phyloP scores from a whole-genome alignment of 768 basidiomycete genomes.

The Gyrodon lividus region DNA sequence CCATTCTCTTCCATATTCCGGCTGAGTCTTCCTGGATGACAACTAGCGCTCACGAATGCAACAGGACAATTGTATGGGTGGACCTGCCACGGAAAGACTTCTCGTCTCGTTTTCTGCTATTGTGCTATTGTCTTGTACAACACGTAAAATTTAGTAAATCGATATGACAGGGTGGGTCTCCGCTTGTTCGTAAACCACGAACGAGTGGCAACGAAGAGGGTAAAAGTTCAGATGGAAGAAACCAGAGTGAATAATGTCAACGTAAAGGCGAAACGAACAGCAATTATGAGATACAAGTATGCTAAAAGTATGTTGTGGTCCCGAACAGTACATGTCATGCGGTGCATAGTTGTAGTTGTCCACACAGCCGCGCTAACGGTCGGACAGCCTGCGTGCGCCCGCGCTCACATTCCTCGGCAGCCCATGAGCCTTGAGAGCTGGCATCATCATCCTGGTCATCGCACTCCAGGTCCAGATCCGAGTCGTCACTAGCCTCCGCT shows the following conservation, averaged over 20 bases:
- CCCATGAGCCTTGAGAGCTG: slow-evolving; percentile 37
- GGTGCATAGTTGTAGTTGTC: slow-evolving; percentile 21
- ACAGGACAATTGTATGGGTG: slow-evolving; percentile 8
- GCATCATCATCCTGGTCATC: slow-evolving; percentile 20
- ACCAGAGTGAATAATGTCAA: slow-evolving; percentile 13
- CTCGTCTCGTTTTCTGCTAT: not conserved
- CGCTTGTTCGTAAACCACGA: not conserved
- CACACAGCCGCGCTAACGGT: slow-evolving; percentile 35
- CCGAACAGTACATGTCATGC: slow-evolving; percentile 4
- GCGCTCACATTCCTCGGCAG: slow-evolving; percentile 39
- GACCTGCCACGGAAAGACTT: too few relatives aligned
- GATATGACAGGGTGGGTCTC: not conserved
- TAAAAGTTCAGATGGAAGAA: not conserved
- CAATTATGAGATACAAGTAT: slow-evolving; percentile 10
- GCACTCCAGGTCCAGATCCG: slow-evolving; percentile 28
- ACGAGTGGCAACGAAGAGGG: not conserved
- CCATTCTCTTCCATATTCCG: not conserved
- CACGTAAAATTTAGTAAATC: not conserved
- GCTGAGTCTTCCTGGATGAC: not conserved
- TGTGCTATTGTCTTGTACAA: not conserved
- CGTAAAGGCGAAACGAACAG: not conserved
- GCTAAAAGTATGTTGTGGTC: not conserved
- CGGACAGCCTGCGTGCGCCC: slow-evolving; percentile 42
- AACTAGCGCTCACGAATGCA: slow-evolving; percentile 2
- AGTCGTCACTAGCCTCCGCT: slow-evolving; percentile 38